Base-by-base conservation (phyloP, 2,329 filamentous ascomycete genomes). In the Penicillium polonicum region DNA sequence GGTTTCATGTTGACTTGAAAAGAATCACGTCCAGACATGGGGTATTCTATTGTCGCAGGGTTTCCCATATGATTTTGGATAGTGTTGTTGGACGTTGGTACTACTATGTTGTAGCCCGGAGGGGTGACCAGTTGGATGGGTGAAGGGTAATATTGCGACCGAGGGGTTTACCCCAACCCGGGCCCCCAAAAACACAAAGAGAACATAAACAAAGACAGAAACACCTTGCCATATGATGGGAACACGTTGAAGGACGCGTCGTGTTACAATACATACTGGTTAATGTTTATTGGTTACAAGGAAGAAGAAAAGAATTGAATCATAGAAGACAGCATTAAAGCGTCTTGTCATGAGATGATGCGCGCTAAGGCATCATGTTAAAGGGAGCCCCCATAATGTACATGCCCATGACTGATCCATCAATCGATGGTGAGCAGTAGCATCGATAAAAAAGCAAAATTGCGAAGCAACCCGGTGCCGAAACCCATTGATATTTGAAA, bases 401-500 rank as follows among this genome's bases (percentile, higher is more conserved):
- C 70, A 73, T 71, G 65, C 65, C 64, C 68, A 69, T 71, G 66
- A 68, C 68, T 65, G 66, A 67, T 65, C 65, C 68, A 70, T 64
- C 63, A 66, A 65, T 51, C 59, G 51, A 50, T 52, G 63, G 60
- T 60, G 61, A 57, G 62, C 68, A 68, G 67, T 68, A 70, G 62
- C 68, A 70, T 69, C 67, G 69, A 56, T 60, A 61, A 59, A 65
- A 66, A 68, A 68, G 65, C 70, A 65, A 65, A 64, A 61, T 65
- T 63, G 60, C 60, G 55, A 70, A 65, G 70, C 69, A 70, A 73
- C 72, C 72, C 70, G 70, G 65, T 70, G 63, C 68, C 71, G 67
- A 72, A 67, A 69, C 72, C 73, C 72, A 71, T 70, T 73, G 70
- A 71, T 71, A 73, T 73, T 72, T 55, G 66, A 71, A 74, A 70